Conservation (phyloP, 78 protist genomes). For the Bigelowiella natans region DNA sequence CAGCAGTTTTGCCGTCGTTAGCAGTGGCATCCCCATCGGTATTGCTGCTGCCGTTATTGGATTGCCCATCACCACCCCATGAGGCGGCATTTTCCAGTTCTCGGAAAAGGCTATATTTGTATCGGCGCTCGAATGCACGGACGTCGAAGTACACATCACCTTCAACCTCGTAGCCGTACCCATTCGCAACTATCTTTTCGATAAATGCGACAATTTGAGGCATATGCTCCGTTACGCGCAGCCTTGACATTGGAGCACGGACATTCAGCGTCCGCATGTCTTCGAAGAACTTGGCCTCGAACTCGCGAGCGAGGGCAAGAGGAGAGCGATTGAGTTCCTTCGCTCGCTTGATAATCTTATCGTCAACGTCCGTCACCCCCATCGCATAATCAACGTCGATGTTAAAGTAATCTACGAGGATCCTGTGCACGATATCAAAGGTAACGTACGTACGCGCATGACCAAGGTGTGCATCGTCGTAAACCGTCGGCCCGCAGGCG, state of each 20-base stretch:
- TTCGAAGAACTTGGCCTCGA: constrained; percentile 49
- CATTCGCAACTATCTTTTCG: background rate
- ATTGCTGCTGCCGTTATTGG: too few relatives aligned
- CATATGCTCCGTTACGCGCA: constrained; percentile 90
- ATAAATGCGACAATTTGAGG: constrained; percentile 22
- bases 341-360: constrained; percentile 86
- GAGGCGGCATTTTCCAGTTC: background rate
- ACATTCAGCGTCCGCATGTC: constrained; percentile 69
- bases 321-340: background rate
- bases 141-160: constrained; percentile 21
- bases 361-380: constrained; percentile 98
- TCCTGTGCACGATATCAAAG: constrained; percentile 85
- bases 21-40: too few relatives aligned
- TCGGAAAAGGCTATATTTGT: background rate
- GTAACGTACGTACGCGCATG: constrained; percentile 87
- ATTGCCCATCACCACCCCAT: background rate
- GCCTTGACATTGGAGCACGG: constrained; percentile 67
- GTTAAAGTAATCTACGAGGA: constrained; percentile 76
- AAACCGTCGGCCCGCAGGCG: constrained; percentile 98
- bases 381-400: constrained; percentile 64
- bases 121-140: background rate
- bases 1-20: too few relatives aligned
- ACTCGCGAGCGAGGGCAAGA: background rate
- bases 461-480: constrained; percentile 91
- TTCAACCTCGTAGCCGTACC: background rate